Conservation (phyloP, 2,329 filamentous ascomycete genomes). For the Epichloe hybrida region DNA sequence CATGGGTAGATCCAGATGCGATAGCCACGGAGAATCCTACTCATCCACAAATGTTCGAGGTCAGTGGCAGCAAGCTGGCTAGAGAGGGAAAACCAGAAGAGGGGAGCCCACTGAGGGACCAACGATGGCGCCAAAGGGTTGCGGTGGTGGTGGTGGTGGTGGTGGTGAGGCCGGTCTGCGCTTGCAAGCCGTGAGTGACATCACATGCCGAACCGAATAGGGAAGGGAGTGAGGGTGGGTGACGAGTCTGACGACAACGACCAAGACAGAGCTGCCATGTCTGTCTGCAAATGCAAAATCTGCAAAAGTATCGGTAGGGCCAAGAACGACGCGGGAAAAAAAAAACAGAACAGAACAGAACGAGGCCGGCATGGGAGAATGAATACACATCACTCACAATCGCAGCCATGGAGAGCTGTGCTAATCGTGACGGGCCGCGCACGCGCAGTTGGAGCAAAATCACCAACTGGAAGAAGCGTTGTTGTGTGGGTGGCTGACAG, state of each 20-base stretch:
- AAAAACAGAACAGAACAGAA: background rate
- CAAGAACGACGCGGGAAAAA: background rate
- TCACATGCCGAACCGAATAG: constrained; percentile 1
- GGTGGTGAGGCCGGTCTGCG: background rate
- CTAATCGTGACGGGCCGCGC: background rate
- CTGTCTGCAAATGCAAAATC: background rate
- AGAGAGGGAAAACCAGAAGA: background rate
- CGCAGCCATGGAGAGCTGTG: constrained; percentile 21
- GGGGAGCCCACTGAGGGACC: too few species aligned
- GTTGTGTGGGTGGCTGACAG: background rate
- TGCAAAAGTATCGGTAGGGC: background rate
- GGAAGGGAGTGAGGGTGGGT: background rate
- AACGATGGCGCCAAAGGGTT: too few species aligned
- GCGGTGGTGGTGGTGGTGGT: background rate
- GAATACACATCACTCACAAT: constrained; percentile 16
- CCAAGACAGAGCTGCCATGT: background rate
- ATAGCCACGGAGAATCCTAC: constrained; percentile 36
- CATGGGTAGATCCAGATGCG: constrained; percentile 28
- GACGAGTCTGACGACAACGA: background rate
- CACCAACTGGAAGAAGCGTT: background rate
- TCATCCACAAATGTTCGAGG: background rate
- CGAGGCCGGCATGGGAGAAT: background rate
- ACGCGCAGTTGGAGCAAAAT: constrained; percentile 1
- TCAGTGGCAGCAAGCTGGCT: constrained; percentile 2
- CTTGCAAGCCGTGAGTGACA: constrained; percentile 1